These are phyloP conservation scores for Gynostemma pentaphyllum DNA, from an alignment of 306 rosid genomes.

Conservation along the genomic window DNA sequence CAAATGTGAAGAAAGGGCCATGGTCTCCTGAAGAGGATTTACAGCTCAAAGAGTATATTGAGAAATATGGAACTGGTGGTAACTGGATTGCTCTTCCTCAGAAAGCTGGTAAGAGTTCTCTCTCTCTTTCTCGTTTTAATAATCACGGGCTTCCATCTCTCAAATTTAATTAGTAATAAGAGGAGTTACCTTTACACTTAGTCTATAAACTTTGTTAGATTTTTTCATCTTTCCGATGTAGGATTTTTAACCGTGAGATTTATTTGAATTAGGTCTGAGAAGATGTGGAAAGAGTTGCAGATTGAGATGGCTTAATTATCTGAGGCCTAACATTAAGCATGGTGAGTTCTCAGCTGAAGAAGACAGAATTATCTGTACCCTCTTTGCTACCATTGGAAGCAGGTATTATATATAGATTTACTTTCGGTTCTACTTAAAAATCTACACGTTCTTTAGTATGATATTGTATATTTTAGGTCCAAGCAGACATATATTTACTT, in stretches of 20 bases:
- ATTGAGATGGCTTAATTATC: slow-evolving; percentile 93
- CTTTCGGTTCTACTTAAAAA: not conserved
- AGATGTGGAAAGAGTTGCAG: slow-evolving; percentile 96
- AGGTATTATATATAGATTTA: slow-evolving; percentile 28
- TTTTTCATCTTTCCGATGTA: not conserved
- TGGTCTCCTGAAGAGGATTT: slow-evolving; percentile 96
- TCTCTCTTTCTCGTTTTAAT: not conserved
- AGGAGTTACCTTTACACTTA: no score
- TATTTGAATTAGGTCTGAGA: slow-evolving; percentile 51
- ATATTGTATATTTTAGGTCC: not conserved
- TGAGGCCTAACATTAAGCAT: slow-evolving; percentile 85
- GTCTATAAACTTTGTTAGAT: not conserved
- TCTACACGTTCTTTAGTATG: not conserved
- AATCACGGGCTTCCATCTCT: no score
- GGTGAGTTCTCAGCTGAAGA: slow-evolving; percentile 93
- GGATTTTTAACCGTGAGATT: not conserved
- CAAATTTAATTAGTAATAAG: no score
- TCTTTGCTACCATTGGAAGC: slow-evolving; percentile 84
- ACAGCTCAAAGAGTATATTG: slow-evolving; percentile 65
- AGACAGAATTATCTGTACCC: slow-evolving; percentile 74
- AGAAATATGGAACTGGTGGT: slow-evolving; percentile 80
- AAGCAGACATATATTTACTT: no score
- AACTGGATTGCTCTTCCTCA: slow-evolving; percentile 96
- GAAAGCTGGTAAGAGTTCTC: slow-evolving; percentile 53
- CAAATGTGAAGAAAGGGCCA: slow-evolving; percentile 92